Evolutionary conservation across 2,329 filamentous ascomycete species (phyloP).

Genomic region (Paecilomyces sp.): DNA sequence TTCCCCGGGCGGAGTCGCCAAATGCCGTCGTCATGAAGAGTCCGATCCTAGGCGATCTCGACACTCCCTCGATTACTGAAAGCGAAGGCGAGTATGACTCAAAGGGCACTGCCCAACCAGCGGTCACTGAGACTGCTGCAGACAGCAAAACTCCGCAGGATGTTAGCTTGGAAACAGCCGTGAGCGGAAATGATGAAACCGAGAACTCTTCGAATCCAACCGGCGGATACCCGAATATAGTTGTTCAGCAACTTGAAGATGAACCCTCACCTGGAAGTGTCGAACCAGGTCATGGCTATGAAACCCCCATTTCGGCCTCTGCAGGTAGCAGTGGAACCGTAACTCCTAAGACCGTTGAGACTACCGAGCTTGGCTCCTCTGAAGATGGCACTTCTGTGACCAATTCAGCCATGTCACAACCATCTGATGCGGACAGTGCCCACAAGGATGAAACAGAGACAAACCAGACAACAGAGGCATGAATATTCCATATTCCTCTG

Average conservation of each 20-base stretch:
- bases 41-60: conserved; percentile 2
- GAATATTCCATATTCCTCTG: neutral
- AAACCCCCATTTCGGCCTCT: neutral
- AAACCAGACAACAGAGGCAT: neutral
- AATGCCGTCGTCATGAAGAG: conserved; percentile 6
- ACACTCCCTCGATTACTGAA: conserved; percentile 2
- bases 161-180: neutral
- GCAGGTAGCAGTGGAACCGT: neutral
- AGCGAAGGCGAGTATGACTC: neutral
- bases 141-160: neutral
- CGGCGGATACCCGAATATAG: neutral
- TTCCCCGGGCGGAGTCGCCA: conserved; percentile 7
- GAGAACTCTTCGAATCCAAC: neutral
- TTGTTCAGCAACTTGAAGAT: neutral
- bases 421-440: neutral
- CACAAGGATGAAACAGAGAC: neutral
- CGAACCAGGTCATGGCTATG: neutral
- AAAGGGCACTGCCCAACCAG: neutral
- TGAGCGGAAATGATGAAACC: neutral
- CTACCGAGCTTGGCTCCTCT: neutral
- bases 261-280: neutral
- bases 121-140: neutral
- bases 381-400: neutral
- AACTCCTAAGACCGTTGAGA: neutral
- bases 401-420: neutral